Conservation (phyloP, 768 basidiomycete genomes). For the Termitomyces sp. region DNA sequence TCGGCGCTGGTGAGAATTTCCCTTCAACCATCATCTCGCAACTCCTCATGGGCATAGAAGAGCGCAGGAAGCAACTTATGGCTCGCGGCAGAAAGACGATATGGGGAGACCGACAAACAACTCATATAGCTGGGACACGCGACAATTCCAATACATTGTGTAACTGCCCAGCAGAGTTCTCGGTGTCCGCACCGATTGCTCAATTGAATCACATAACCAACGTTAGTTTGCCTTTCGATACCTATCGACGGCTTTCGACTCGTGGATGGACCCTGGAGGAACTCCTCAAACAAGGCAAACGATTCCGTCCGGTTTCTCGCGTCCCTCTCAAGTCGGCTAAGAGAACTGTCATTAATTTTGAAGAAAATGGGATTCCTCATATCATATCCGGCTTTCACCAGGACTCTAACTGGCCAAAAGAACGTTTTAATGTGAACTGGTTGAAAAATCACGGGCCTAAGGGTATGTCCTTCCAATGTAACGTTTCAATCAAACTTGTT, state of each 20-base stretch:
- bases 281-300: conserved; percentile 18
- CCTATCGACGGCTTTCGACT: conserved; percentile 1
- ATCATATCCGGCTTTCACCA: conserved; percentile 62
- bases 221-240: neutral
- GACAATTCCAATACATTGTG: neutral
- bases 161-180: neutral
- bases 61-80: neutral
- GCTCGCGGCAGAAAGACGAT: neutral
- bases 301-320: conserved; percentile 31
- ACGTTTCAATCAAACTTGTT: neutral
- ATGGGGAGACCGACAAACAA: neutral
- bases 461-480: conserved; percentile 15
- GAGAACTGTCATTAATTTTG: conserved; percentile 39
- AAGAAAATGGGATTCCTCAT: conserved; percentile 53
- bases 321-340: conserved; percentile 31
- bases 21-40: neutral
- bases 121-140: neutral
- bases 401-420: conserved; percentile 50
- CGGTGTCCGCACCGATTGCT: neutral
- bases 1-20: neutral
- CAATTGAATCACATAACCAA: neutral
- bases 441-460: conserved; percentile 35
- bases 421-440: conserved; percentile 55
- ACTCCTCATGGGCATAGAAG: neutral
- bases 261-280: conserved; percentile 47